A percentile compares a stretch with the other conserved stretches of the same genome.
phyloP scores from a whole-genome alignment of 2,329 filamentous ascomycete species.

The Penicillium janthinellum region DNA sequence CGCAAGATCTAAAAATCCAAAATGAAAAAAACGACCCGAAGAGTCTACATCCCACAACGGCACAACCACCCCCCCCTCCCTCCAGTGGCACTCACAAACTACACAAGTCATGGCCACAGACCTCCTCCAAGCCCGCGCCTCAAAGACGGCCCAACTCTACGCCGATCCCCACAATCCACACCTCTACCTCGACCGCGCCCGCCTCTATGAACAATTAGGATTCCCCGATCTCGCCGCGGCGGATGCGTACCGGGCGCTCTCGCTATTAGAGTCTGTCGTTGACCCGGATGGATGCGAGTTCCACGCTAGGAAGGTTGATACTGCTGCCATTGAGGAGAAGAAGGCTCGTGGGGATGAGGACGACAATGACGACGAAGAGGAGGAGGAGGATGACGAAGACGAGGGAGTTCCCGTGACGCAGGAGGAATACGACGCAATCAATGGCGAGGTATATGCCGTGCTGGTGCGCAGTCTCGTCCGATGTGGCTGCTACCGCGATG shows the following conservation, averaged over 20 bases:
- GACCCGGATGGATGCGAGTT: slow-evolving; percentile 79
- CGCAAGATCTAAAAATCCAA: background rate
- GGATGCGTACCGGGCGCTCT: slow-evolving; percentile 87
- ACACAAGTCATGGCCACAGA: slow-evolving; percentile 24
- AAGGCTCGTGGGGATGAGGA: slow-evolving; percentile 1
- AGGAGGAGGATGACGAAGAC: slow-evolving; percentile 49
- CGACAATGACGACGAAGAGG: slow-evolving; percentile 24
- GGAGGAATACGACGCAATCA: slow-evolving; percentile 39
- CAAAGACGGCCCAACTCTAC: slow-evolving; percentile 54
- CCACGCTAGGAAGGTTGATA: slow-evolving; percentile 60
- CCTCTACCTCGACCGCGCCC: slow-evolving; percentile 58
- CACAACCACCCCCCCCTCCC: background rate
- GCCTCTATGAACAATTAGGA: slow-evolving; percentile 70
- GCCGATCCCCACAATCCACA: slow-evolving; percentile 46
- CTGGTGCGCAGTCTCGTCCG: slow-evolving; percentile 40
- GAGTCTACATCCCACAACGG: background rate
- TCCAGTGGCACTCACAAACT: background rate
- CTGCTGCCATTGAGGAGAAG: background rate
- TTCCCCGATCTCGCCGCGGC: slow-evolving; percentile 89
- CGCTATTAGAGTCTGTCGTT: slow-evolving; percentile 77
- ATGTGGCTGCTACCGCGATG: slow-evolving; percentile 46
- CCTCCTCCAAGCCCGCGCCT: slow-evolving; percentile 50
- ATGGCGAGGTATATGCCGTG: slow-evolving; percentile 40
- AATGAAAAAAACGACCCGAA: background rate
- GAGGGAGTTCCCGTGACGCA: slow-evolving; percentile 32